Percentiles rank a stretch among this genome's conserved stretches.
phyloP scores from a whole-genome alignment of 225 moss, liverwort and hornwort species.

The Ulota crispa region DNA sequence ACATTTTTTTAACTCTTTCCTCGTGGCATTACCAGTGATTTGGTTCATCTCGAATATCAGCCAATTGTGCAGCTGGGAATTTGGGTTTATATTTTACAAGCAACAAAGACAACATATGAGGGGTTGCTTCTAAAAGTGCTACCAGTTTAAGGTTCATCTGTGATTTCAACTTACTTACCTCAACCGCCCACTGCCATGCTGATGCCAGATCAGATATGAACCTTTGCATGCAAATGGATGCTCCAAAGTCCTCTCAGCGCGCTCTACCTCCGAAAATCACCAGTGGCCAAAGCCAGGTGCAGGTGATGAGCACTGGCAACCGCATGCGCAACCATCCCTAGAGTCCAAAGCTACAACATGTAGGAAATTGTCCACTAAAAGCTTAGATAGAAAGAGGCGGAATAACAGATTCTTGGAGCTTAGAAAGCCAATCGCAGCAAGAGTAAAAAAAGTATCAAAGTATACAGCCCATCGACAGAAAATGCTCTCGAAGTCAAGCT shows the following conservation, averaged over 20 bases:
- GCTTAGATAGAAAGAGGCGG: not conserved
- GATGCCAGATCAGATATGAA: not conserved
- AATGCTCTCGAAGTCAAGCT: too few species aligned
- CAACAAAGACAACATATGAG: not conserved
- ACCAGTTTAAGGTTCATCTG: not conserved
- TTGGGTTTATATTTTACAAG: too few species aligned
- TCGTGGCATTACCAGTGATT: not conserved
- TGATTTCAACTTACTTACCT: not conserved
- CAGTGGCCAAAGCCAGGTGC: not conserved
- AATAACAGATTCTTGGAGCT: not conserved
- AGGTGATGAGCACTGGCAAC: not conserved
- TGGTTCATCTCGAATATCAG: not conserved
- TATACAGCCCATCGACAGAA: too few species aligned
- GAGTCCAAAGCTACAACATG: not conserved
- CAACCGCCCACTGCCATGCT: not conserved
- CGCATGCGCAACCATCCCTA: not conserved
- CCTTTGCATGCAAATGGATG: not conserved
- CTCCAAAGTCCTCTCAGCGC: not conserved
- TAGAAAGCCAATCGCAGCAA: not conserved
- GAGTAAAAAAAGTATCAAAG: too few species aligned
- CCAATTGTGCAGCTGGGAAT: too few species aligned
- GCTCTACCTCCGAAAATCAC: not conserved
- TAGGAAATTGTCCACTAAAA: not conserved
- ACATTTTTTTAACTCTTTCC: not conserved
- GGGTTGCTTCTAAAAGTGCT: not conserved